phyloP scores from a whole-genome alignment of 352 stramenopile genomes.

The Pythium sp. region DNA sequence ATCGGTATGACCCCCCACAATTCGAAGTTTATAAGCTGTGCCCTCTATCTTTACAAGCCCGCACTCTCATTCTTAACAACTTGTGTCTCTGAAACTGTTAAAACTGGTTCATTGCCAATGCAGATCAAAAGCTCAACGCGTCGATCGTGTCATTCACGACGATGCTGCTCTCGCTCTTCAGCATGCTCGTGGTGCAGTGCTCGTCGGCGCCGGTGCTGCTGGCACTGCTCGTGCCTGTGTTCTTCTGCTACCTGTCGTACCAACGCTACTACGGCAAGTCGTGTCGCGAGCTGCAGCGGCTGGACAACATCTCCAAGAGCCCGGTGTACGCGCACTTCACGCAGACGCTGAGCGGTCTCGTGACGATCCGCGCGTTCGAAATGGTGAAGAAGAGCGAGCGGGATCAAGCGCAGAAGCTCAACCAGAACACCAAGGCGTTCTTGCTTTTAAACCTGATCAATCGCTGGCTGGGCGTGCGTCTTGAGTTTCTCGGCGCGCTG shows the following conservation, averaged over 20 bases:
- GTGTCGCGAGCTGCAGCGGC: constrained; percentile 61
- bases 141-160: constrained; percentile 43
- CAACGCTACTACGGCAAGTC: constrained; percentile 68
- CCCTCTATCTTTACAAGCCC: neutral
- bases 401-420: constrained; percentile 41
- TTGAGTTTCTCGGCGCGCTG: constrained; percentile 85
- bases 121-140: constrained; percentile 60
- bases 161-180: constrained; percentile 45
- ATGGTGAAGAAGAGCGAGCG: constrained; percentile 38
- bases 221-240: constrained; percentile 54
- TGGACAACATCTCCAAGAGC: constrained; percentile 60
- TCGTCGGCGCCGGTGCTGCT: constrained; percentile 44
- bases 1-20: constrained; percentile 36
- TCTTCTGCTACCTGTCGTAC: constrained; percentile 60
- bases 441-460: constrained; percentile 90
- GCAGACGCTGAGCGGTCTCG: constrained; percentile 83
- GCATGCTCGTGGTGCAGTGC: constrained; percentile 54
- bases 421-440: constrained; percentile 85
- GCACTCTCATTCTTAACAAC: neutral
- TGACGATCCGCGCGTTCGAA: constrained; percentile 67
- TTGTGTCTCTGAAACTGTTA: neutral
- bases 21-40: neutral
- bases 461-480: constrained; percentile 94
- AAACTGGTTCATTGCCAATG: neutral
- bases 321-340: constrained; percentile 93